phyloP scores from a whole-genome alignment of 768 basidiomycete species.

The Gelatoporia subvermispora region DNA sequence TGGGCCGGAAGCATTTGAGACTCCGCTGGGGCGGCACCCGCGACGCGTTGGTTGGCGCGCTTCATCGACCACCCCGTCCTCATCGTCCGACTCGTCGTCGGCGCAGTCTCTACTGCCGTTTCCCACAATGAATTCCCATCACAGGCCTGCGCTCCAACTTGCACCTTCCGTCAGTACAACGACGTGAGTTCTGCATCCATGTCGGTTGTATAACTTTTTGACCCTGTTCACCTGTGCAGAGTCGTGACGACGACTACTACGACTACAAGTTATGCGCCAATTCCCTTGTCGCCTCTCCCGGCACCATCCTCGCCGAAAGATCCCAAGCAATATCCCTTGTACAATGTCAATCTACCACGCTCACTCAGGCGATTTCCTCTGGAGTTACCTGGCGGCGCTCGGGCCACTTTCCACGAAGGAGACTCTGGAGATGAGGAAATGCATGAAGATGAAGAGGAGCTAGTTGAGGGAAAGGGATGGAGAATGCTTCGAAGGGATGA shows the following conservation, averaged over 20 bases:
- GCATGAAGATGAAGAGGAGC: conserved; percentile 61
- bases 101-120: conserved; percentile 21
- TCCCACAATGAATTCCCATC: conserved; percentile 53
- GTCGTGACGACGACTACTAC: conserved; percentile 91
- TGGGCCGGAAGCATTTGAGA: conserved; percentile 1
- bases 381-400: conserved; percentile 75
- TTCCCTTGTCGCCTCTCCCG: conserved; percentile 71
- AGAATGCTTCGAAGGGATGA: conserved; percentile 69
- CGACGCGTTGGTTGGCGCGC: conserved; percentile 9
- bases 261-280: conserved; percentile 87
- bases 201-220: background rate
- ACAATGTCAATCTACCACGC: conserved; percentile 68
- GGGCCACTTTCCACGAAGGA: conserved; percentile 75
- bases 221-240: conserved; percentile 32
- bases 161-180: conserved; percentile 84
- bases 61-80: conserved; percentile 6
- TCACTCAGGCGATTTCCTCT: conserved; percentile 73
- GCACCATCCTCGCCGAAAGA: conserved; percentile 69
- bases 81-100: conserved; percentile 14
- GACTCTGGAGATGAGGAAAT: conserved; percentile 59
- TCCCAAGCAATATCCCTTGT: conserved; percentile 73
- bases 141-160: conserved; percentile 64
- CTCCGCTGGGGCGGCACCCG: conserved; percentile 15
- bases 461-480: conserved; percentile 68
- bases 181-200: conserved; percentile 46